These are phyloP conservation scores for Xylaria sp. DNA, from an alignment of 2,329 filamentous ascomycete genomes.

Conservation along the genomic window DNA sequence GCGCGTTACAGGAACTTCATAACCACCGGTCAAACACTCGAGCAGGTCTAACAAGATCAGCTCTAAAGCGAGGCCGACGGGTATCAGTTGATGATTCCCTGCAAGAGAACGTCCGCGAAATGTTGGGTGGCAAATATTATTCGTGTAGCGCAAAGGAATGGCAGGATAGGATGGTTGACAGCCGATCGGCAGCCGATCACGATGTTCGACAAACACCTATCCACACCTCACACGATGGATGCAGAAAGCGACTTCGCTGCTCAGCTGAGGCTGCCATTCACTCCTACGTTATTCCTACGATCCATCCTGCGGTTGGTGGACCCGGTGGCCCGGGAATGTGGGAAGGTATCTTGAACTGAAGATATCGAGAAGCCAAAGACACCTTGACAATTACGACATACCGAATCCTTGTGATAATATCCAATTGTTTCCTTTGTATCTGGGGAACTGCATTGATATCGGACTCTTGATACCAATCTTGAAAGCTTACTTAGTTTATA, in stretches of 20 bases:
- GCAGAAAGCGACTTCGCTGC: slow-evolving; percentile 75
- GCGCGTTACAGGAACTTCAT: slow-evolving; percentile 70
- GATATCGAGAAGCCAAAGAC: slow-evolving; percentile 26
- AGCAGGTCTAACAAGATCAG: slow-evolving; percentile 53
- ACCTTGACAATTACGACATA: slow-evolving; percentile 31
- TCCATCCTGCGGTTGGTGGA: slow-evolving; percentile 62
- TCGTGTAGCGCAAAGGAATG: slow-evolving; percentile 52
- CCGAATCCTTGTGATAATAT: slow-evolving; percentile 48
- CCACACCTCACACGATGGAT: slow-evolving; percentile 56
- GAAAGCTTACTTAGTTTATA: slow-evolving; percentile 50
- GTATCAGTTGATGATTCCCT: slow-evolving; percentile 68
- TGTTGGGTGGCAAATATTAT: slow-evolving; percentile 58
- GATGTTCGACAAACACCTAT: slow-evolving; percentile 42
- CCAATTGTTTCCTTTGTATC: slow-evolving; percentile 50
- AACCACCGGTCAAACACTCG: slow-evolving; percentile 54
- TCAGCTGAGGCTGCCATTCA: slow-evolving; percentile 65
- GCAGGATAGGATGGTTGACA: slow-evolving; percentile 54
- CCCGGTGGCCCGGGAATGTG: slow-evolving; percentile 72
- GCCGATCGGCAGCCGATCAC: slow-evolving; percentile 47
- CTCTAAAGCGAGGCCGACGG: slow-evolving; percentile 70
- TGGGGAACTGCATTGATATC: slow-evolving; percentile 40
- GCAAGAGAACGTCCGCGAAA: slow-evolving; percentile 74
- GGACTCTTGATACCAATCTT: slow-evolving; percentile 50
- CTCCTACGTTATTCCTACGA: slow-evolving; percentile 58
- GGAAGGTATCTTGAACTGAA: slow-evolving; percentile 70